phyloP scores from a whole-genome alignment of 257 asterid genomes.

The Penstemon barbatus region DNA sequence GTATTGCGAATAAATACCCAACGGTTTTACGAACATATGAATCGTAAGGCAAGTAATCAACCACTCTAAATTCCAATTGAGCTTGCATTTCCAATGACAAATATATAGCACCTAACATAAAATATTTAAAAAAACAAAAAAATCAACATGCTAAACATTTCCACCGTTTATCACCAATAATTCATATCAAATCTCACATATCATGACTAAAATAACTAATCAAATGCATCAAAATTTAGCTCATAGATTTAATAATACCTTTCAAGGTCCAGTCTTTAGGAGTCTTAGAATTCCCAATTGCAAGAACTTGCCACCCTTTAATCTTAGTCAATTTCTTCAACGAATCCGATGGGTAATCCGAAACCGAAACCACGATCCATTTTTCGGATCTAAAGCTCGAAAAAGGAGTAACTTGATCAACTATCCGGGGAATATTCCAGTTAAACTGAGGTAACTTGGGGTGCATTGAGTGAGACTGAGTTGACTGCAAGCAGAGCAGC shows the following conservation, averaged over 20 bases:
- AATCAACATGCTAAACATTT: not conserved
- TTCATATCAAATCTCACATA: no score
- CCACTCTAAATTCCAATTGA: constrained; percentile 77
- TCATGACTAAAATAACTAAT: no score
- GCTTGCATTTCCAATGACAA: constrained; percentile 88
- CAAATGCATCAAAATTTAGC: no score
- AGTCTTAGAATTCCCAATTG: constrained; percentile 88
- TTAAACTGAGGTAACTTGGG: constrained; percentile 66
- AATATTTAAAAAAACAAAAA: not conserved
- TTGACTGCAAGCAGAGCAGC: constrained; percentile 76
- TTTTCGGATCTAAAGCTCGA: constrained; percentile 77
- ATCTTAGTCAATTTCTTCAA: constrained; percentile 48
- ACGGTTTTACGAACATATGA: constrained; percentile 86
- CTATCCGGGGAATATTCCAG: constrained; percentile 64
- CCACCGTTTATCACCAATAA: no score
- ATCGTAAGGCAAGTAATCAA: constrained; percentile 91
- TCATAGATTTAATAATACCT: constrained; percentile 46
- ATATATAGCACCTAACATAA: constrained; percentile 60
- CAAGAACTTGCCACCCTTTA: constrained; percentile 94
- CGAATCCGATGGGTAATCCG: constrained; percentile 81
- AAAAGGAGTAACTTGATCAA: constrained; percentile 62
- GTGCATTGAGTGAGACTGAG: constrained; percentile 64
- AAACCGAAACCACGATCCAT: constrained; percentile 89
- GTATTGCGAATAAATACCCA: constrained; percentile 93
- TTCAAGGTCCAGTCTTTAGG: constrained; percentile 88